Conservation (phyloP, 2,329 filamentous ascomycete genomes). For the Monilinia vaccinii-corymbosi region DNA sequence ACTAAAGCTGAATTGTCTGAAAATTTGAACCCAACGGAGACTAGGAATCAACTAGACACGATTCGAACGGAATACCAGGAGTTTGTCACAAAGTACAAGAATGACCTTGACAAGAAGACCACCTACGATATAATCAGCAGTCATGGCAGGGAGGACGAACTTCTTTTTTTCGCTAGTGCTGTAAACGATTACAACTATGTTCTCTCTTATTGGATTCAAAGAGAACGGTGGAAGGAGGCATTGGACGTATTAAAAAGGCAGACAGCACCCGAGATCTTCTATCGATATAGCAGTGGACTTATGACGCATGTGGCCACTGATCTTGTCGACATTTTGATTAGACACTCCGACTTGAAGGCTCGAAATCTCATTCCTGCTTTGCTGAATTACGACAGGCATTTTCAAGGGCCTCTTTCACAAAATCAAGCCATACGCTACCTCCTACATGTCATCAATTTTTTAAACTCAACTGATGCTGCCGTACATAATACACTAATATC, state of each 20-base stretch:
- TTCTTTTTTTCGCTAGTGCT: slow-evolving; percentile 82
- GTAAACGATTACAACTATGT: slow-evolving; percentile 93
- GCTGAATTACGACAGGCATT: slow-evolving; percentile 82
- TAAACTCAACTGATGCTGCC: slow-evolving; percentile 70
- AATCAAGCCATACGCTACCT: slow-evolving; percentile 95
- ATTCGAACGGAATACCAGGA: slow-evolving; percentile 77
- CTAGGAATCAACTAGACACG: slow-evolving; percentile 58
- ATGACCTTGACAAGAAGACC: slow-evolving; percentile 81
- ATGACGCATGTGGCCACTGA: slow-evolving; percentile 83
- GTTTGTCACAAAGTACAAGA: slow-evolving; percentile 77
- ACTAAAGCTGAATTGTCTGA: slow-evolving; percentile 77
- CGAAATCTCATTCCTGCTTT: slow-evolving; percentile 87
- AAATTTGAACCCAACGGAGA: slow-evolving; percentile 59
- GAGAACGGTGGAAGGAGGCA: slow-evolving; percentile 84
- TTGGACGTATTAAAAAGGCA: slow-evolving; percentile 86
- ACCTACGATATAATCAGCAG: slow-evolving; percentile 94
- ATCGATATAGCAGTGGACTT: slow-evolving; percentile 92
- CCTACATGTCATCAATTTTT: slow-evolving; percentile 83
- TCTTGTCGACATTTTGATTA: slow-evolving; percentile 90
- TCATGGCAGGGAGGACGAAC: slow-evolving; percentile 86
- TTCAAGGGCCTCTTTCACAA: slow-evolving; percentile 55
- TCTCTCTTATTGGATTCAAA: slow-evolving; percentile 92
- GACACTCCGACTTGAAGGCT: slow-evolving; percentile 75
- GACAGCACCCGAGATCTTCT: slow-evolving; percentile 86
- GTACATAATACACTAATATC: slow-evolving; percentile 96